Base-by-base conservation (phyloP, 176 grass and related monocot species). In the Aegilops tauschii region DNA sequence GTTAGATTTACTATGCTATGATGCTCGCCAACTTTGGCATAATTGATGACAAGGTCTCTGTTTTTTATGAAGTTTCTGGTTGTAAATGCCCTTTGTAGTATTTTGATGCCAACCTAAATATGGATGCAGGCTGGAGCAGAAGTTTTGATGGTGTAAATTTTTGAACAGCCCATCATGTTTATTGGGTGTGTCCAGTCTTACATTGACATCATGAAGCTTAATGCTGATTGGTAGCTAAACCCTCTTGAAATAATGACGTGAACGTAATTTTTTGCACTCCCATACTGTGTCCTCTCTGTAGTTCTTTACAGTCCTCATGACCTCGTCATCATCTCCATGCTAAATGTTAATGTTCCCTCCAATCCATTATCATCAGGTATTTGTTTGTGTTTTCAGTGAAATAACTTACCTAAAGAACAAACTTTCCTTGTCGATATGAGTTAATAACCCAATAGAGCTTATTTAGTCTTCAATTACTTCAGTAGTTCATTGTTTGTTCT, bases 1-100 rank as follows among this genome's bases (percentile, higher is more conserved):
- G 89, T 61, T 83, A 95, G 86, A 85, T 87, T 80, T 84, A 90
- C 70, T 85, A 87, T 76, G 91, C 80, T 42, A 96, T 86, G n/a
- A 59, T 92, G 78, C 82, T 92, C 31, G 89, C 85, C 11, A 92
- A 88, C 47, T 93, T 92, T 68, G 82, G 80, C 29, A 90, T 78
- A 17, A 85, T 84, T 69, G 85, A 92, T 80, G 83, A 92, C 50
- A 92, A 88, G 85, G 85, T 88, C n/a, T 87, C 66, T 83, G n/a
- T 83, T 17, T 12, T 40, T 81, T 28, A 65, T 42, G 31, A 68
- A 9, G 36, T 80, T 85, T 54, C 31, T 84, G 4, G 49, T 69
- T 78, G 23, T 37, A 40, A 37, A 44, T 32, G 31, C 11, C 44
- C 69, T 58, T 66, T 49, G 7, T 42, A 18, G 27, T 29, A 78